Conservation (phyloP, 2,329 filamentous ascomycete genomes). For the Trichoderma sp. region DNA sequence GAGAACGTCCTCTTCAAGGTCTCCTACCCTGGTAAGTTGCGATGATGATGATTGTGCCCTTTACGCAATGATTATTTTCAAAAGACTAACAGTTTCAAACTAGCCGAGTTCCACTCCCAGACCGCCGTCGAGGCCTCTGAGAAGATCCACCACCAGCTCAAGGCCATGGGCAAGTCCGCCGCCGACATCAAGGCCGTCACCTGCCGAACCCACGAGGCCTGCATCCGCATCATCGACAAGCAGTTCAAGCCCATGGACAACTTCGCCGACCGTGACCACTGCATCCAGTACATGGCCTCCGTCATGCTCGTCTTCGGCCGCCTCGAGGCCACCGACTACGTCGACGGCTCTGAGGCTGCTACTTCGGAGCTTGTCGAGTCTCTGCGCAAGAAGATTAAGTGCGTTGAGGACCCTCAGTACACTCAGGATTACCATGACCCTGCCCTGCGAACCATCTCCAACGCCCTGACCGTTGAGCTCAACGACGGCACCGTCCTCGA, state of each 20-base stretch:
- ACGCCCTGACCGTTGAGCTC: constrained; percentile 90
- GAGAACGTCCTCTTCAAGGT: constrained; percentile 99
- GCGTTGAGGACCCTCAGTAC: constrained; percentile 94
- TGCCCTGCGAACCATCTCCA: constrained; percentile 90
- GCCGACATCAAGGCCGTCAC: constrained; percentile 91
- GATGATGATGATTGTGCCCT: no score
- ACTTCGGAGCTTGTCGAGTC: constrained; percentile 87
- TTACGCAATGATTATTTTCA: not conserved
- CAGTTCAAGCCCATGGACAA: constrained; percentile 99
- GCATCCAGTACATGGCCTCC: constrained; percentile 98
- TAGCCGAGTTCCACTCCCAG: constrained; percentile 96
- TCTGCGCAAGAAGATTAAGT: constrained; percentile 89
- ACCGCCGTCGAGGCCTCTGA: constrained; percentile 95
- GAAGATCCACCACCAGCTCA: constrained; percentile 81
- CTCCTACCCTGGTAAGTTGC: constrained; percentile 79
- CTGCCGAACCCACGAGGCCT: constrained; percentile 97
- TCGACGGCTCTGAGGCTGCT: constrained; percentile 88
- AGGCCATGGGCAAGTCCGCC: constrained; percentile 82
- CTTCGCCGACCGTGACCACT: constrained; percentile 99
- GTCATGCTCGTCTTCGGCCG: constrained; percentile 96
- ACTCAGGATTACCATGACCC: constrained; percentile 96
- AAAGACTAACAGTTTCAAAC: not conserved
- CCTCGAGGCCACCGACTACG: constrained; percentile 90
- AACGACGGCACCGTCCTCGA: constrained; percentile 91
- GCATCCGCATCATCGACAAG: constrained; percentile 99